These are phyloP conservation scores for Rhodamnia rubescens DNA, from an alignment of 345 rosid genomes.

Conservation along the genomic window DNA sequence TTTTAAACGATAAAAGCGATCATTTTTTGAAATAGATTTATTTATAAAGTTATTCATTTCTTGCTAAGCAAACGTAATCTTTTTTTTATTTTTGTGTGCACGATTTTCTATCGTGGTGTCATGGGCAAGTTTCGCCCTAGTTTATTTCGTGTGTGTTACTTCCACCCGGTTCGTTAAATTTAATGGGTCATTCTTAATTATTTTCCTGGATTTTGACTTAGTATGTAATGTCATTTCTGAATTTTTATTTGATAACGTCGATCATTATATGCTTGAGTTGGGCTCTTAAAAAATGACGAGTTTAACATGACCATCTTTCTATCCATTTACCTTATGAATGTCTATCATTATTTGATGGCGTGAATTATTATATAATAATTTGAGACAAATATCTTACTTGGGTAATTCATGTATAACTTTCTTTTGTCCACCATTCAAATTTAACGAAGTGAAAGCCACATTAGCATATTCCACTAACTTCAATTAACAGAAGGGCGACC, in stretches of 20 bases:
- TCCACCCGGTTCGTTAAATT: neutral
- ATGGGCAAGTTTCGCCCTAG: neutral
- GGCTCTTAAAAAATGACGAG: neutral
- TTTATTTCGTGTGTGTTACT: neutral
- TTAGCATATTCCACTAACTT: neutral
- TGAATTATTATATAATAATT: neutral
- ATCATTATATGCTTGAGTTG: neutral
- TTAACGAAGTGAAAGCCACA: neutral
- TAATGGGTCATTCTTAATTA: neutral
- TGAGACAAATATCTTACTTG: neutral
- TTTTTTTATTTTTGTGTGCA: neutral
- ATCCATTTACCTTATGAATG: neutral
- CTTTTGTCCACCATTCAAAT: neutral
- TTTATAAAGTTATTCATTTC: no score
- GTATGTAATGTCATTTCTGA: neutral
- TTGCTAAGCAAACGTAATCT: no score
- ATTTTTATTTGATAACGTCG: neutral
- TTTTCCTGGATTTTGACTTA: accelerated
- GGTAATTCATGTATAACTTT: neutral
- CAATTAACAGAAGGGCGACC: neutral
- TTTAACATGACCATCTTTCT: neutral
- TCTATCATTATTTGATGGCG: neutral
- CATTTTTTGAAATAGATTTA: no score
- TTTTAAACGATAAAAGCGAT: no score
- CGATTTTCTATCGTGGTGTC: neutral